Evolutionary conservation across 768 basidiomycete species (phyloP), one percentile per base, ranked within the genome.

Genomic region (Rhizopogon salebrosus): DNA sequence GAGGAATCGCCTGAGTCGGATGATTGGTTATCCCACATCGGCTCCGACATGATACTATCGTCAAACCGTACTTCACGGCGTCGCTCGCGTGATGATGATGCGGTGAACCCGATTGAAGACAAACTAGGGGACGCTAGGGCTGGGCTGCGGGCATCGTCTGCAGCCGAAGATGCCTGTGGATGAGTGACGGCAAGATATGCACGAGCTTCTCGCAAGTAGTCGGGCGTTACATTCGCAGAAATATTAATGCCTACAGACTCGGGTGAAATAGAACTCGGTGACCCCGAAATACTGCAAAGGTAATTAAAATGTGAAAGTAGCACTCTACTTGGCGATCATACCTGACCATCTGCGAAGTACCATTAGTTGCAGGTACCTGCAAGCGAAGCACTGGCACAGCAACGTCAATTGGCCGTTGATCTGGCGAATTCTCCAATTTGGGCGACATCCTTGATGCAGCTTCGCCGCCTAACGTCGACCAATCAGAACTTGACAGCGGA

Each of bases 1-100:
- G 67, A 61, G 11, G 64, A 58, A 34, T 64, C 59, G 8, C 64
- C 67, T 45, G 67, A 70, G 10, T 38, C 31, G 20, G 64, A 54
- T 34, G 67, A 70, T 29, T 57, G 63, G 3, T 62, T 56, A 14
- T 65, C 69, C 67, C 68, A 68, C 13, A 41, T 56, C 24, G 61
- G 35, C 43, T 70, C 67, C 14, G 61, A 41, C 51, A 68, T 59
- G 20, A 68, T 68, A 40, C 60, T 70, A 6, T 68, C 67, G 27
- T 70, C 67, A 23, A 68, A 68, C 16, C 68, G 63, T 16, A 68
- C 67, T 51, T 68, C 67, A 6, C 67, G 67, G n/a, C 63, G 64
- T 24, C 60, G 67, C 13, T 56, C 68, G 38, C 55, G 61, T 22
- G 60, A 64, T 20, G 60, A 64, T 20, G 66, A 60, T 3, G 57